Percentiles rank a stretch among this genome's conserved stretches.
Conservation (phyloP, 768 basidiomycete genomes). For the Boletus huronensis region DNA sequence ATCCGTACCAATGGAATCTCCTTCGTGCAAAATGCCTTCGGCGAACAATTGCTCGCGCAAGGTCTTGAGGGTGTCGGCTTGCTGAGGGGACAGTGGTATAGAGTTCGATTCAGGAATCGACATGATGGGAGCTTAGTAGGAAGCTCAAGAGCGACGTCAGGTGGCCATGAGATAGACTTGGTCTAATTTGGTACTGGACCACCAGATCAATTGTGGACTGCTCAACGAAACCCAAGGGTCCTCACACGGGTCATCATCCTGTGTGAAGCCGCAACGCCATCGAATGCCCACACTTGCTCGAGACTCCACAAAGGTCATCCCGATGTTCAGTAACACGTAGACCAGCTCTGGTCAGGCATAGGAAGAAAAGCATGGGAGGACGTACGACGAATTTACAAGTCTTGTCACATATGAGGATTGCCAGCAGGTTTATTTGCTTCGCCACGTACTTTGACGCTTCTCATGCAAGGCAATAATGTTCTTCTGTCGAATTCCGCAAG, state of each 20-base stretch:
- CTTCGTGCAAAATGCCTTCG: constrained; percentile 55
- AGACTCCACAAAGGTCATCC: background rate
- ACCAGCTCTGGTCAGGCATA: background rate
- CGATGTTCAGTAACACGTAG: background rate
- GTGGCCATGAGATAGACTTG: background rate
- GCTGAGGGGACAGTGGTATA: constrained; percentile 18
- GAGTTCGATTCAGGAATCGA: constrained; percentile 3
- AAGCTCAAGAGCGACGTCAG: background rate
- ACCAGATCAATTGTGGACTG: background rate
- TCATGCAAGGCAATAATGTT: background rate
- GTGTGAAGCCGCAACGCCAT: background rate
- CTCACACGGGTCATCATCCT: too few species aligned
- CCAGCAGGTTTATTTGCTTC: background rate
- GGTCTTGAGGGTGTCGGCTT: constrained; percentile 39
- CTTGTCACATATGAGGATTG: background rate
- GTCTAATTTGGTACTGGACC: background rate
- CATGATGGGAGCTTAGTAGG: constrained; percentile 7
- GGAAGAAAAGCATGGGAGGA: background rate
- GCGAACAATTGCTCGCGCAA: constrained; percentile 52
- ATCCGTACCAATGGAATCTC: constrained; percentile 60
- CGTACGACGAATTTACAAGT: background rate
- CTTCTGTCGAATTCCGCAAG: background rate
- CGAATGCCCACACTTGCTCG: background rate
- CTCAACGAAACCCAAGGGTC: background rate
- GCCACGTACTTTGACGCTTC: background rate